These are phyloP conservation scores for Tulasnella calospora DNA, from an alignment of 768 basidiomycete genomes.

Conservation along the genomic window DNA sequence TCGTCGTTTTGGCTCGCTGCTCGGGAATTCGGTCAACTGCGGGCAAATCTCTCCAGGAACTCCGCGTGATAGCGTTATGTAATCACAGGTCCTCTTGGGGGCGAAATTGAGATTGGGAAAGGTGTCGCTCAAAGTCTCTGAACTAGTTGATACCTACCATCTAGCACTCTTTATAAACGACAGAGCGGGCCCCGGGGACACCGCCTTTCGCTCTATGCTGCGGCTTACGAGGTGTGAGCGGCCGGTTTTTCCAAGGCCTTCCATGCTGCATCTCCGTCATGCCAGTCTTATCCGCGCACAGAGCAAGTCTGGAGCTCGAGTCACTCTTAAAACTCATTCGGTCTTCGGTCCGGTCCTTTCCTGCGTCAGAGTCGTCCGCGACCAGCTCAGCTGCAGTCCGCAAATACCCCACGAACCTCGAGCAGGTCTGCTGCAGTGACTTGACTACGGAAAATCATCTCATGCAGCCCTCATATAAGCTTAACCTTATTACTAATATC, in stretches of 20 bases:
- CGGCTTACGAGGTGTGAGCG: neutral
- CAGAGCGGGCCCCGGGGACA: neutral
- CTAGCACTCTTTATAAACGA: neutral
- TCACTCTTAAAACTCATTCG: neutral
- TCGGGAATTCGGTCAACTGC: neutral
- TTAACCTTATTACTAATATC: neutral
- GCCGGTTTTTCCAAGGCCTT: neutral
- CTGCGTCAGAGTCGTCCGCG: neutral
- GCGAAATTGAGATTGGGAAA: neutral
- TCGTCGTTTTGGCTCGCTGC: neutral
- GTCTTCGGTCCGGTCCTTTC: neutral
- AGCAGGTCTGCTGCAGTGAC: neutral
- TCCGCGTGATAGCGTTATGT: neutral
- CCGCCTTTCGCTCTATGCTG: neutral
- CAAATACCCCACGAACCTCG: neutral
- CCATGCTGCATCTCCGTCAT: neutral
- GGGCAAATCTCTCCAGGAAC: conserved; percentile 1
- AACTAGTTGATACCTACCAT: neutral
- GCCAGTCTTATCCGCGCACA: neutral
- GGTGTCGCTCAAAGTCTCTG: neutral
- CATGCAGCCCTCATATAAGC: neutral
- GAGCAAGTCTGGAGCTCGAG: neutral
- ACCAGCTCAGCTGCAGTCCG: neutral
- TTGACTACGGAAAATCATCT: neutral
- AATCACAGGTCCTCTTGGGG: neutral